Evolutionary conservation across 2,329 filamentous ascomycete species (phyloP), one percentile per base, ranked within the genome.

Genomic region (Thelonectria blattea): DNA sequence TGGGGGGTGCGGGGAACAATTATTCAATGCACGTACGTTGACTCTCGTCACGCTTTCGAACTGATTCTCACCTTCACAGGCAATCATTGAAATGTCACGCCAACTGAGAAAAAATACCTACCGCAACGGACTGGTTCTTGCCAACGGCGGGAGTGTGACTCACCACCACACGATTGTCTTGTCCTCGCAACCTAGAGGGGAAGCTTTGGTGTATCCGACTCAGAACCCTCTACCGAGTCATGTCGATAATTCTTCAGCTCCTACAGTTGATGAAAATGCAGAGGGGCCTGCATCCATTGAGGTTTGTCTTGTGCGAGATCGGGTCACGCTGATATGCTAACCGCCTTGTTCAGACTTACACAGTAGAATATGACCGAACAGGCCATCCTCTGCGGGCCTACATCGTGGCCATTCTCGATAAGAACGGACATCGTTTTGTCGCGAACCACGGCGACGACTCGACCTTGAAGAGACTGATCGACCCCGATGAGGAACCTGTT

Each of bases 1-100:
- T 91, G 60, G 88, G 88, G 0, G 88, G 88, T 0, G 88, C 88
- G 6, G 88, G 88, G 0, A 91, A 91, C 63, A 90, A 90, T 56
- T 91, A 91, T 61, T 88, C 85, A 0, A 86, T 90, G 82, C 88
- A 91, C 75, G 86, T 83, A 72, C 69, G 76, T 30, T 7, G 8
- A 2, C 27, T 30, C 27, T 9, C 27, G 27, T 30, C 5, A 30
- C 27, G 8, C 8, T 9, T 30, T 30, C 8, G 27, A n/a, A 30
- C 27, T 30, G 27, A n/a, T 0, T 2, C 14, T 12, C 47, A 22
- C 53, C 8, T 2, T 12, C 0, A 6, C 4, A 73, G 71, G 71
- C 72, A 6, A 79, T 87, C 27, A 83, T 81, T 10, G 83, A 83
- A 68, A 85, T 88, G 79, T 76, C 79, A 0, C 81, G 85, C 5